Percentiles rank a stretch among this genome's conserved stretches.
Conservation (phyloP, 73 alveolate genomes). For the Breviolum minutum region DNA sequence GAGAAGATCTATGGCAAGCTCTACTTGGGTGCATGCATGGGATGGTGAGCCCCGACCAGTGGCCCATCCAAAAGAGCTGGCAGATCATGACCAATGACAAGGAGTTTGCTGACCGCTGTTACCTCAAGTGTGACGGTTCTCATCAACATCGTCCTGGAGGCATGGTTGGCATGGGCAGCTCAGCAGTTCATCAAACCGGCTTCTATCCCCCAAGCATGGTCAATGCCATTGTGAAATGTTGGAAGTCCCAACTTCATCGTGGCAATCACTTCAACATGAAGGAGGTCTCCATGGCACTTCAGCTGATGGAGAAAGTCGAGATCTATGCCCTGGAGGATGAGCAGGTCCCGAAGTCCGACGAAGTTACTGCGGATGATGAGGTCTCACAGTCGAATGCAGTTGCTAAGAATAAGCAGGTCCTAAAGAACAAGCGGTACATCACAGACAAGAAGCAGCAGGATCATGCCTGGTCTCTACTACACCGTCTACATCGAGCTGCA, state of each 20-base stretch:
- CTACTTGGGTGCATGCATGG: conserved; percentile 23
- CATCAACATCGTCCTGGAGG: neutral
- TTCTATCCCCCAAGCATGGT: neutral
- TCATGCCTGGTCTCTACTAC: neutral
- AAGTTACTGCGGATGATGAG: neutral
- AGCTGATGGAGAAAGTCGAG: neutral
- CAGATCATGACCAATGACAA: neutral
- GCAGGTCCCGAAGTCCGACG: too few species aligned
- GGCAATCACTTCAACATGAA: neutral
- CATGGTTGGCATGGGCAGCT: neutral
- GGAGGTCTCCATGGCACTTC: too few species aligned
- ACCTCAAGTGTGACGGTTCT: neutral
- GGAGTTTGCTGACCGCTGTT: neutral
- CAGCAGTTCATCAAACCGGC: neutral
- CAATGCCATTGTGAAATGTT: neutral
- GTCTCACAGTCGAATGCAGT: neutral
- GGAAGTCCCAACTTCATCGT: neutral
- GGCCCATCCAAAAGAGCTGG: neutral
- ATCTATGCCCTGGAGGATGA: neutral
- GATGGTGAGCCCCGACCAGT: neutral
- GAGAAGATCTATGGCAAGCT: neutral
- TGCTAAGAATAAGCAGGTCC: neutral
- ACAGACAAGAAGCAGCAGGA: neutral
- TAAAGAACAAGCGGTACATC: neutral
- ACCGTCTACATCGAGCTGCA: neutral